Percentiles rank a stretch among this genome's conserved stretches.
Conservation (phyloP, 345 rosid species). For the Pistacia vera region DNA sequence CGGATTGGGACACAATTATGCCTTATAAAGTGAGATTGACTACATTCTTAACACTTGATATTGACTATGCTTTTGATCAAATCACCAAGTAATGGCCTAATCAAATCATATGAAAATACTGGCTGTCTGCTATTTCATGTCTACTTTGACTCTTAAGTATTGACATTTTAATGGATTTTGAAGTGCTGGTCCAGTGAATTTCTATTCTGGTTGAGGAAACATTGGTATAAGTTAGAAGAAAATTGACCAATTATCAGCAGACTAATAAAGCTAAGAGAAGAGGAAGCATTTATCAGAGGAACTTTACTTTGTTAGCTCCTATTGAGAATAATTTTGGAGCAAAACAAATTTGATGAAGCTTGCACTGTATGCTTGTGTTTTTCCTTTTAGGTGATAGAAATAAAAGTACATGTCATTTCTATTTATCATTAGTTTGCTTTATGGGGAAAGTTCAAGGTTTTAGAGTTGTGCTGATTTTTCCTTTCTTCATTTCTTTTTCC, state of each 20-base stretch:
- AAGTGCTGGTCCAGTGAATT: too few species aligned
- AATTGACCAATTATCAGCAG: too few species aligned
- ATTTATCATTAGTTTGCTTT: neutral
- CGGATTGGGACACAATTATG: slow-evolving; percentile 1
- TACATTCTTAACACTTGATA: too few species aligned
- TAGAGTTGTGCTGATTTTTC: slow-evolving; percentile 7
- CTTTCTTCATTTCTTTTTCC: neutral
- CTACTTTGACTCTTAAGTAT: too few species aligned
- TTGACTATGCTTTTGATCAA: neutral
- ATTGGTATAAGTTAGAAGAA: too few species aligned
- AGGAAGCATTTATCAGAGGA: neutral
- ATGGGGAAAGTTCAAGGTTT: neutral
- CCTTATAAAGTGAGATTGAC: neutral
- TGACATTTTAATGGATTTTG: too few species aligned
- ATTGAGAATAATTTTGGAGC: neutral
- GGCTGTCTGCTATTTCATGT: too few species aligned
- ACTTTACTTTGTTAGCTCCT: neutral
- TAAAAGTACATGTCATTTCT: neutral
- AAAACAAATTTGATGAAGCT: neutral
- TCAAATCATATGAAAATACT: too few species aligned
- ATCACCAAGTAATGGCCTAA: too few species aligned
- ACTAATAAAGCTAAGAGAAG: too few species aligned
- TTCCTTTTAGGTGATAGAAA: neutral
- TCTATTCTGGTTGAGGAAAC: too few species aligned
- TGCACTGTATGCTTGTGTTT: neutral